phyloP scores from a whole-genome alignment of 2,329 filamentous ascomycete species.

The Tympanopsis confertula region DNA sequence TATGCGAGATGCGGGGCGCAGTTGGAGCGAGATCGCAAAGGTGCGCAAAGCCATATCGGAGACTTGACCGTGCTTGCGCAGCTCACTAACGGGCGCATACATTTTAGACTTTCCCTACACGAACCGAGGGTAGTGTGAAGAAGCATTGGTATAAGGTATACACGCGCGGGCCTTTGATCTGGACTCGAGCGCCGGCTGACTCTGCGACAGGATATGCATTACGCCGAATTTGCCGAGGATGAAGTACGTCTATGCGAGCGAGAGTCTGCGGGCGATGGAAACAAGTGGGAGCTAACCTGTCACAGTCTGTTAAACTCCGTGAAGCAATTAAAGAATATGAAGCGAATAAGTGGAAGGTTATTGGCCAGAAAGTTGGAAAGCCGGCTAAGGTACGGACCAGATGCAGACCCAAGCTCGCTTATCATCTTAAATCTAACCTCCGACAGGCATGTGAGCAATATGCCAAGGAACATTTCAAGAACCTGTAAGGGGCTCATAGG shows the following conservation, averaged over 20 bases:
- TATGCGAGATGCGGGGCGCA: conserved; percentile 56
- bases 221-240: conserved; percentile 61
- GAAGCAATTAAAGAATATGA: conserved; percentile 65
- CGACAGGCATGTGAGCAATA: conserved; percentile 1
- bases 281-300: background rate
- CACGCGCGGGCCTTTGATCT: conserved; percentile 3
- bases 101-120: conserved; percentile 50
- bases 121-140: conserved; percentile 64
- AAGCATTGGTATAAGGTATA: conserved; percentile 65
- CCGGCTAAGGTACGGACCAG: conserved; percentile 50
- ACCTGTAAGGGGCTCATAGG: background rate
- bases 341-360: conserved; percentile 61
- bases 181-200: no score
- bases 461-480: conserved; percentile 1
- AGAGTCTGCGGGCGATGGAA: background rate
- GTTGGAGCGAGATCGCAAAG: conserved; percentile 59
- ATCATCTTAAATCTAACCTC: no score
- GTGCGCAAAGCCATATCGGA: background rate
- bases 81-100: no score
- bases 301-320: conserved; percentile 43
- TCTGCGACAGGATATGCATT: conserved; percentile 54
- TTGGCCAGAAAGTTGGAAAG: conserved; percentile 59
- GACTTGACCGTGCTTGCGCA: background rate
- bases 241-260: conserved; percentile 37
- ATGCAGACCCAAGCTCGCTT: no score